Conservation (phyloP, 169 alveolate species). For the Cytauxzoon felis region DNA sequence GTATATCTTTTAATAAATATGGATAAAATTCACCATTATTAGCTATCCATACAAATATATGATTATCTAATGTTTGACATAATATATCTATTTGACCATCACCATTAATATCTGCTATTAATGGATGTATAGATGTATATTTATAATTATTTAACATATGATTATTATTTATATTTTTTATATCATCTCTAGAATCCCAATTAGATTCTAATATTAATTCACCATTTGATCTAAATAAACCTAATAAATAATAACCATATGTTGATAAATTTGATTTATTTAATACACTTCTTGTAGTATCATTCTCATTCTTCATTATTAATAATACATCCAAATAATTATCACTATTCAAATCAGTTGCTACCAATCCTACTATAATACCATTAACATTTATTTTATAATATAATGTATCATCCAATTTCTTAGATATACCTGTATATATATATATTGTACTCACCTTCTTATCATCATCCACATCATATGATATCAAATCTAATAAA, state of each 20-base stretch:
- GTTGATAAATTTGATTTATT: background rate
- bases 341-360: constrained; percentile 65
- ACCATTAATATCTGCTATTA: constrained; percentile 77
- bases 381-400: constrained; percentile 52
- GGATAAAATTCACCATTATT: constrained; percentile 48
- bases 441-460: constrained; percentile 8
- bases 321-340: constrained; percentile 62
- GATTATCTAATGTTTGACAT: constrained; percentile 59
- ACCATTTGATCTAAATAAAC: constrained; percentile 10
- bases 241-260: constrained; percentile 12
- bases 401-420: constrained; percentile 18
- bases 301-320: constrained; percentile 33
- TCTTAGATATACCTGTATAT: constrained; percentile 1
- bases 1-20: constrained; percentile 41
- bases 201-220: background rate
- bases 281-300: background rate
- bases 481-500: constrained; percentile 16
- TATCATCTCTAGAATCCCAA: constrained; percentile 38
- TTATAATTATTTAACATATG: constrained; percentile 11
- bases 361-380: constrained; percentile 51
- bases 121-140: constrained; percentile 70
- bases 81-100: constrained; percentile 77
- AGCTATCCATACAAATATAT: constrained; percentile 69
- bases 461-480: background rate
- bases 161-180: constrained; percentile 17